Percentiles rank a stretch among this genome's conserved stretches.
phyloP scores from a whole-genome alignment of 2,329 filamentous ascomycete species.

The Hortaea sp. region DNA sequence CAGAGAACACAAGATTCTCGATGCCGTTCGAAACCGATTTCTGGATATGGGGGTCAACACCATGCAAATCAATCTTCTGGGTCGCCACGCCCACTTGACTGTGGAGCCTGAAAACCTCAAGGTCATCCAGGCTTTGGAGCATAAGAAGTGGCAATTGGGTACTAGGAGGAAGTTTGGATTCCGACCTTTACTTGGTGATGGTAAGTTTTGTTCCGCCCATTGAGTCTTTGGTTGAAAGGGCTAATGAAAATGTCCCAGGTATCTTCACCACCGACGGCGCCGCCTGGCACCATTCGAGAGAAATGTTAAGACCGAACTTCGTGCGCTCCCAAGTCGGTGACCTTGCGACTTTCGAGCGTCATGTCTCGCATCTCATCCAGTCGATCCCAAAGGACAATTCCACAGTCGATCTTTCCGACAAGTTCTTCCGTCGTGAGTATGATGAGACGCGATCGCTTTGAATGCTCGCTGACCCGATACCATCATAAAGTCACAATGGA shows the following conservation, averaged over 20 bases:
- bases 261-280: slow-evolving; percentile 38
- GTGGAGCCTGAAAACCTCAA: slow-evolving; percentile 41
- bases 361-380: slow-evolving; percentile 49
- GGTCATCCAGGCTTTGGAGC: slow-evolving; percentile 33
- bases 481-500: slow-evolving; percentile 48
- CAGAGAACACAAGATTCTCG: slow-evolving; percentile 28
- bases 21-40: slow-evolving; percentile 25
- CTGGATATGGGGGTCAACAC: slow-evolving; percentile 22
- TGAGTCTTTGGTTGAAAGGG: neutral
- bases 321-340: slow-evolving; percentile 43
- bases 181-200: slow-evolving; percentile 32
- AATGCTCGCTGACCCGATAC: too few species aligned
- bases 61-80: slow-evolving; percentile 30
- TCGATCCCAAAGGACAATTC: slow-evolving; percentile 45
- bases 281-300: slow-evolving; percentile 27
- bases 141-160: slow-evolving; percentile 38
- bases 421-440: slow-evolving; percentile 45
- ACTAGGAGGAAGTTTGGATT: slow-evolving; percentile 24
- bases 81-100: slow-evolving; percentile 28
- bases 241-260: slow-evolving; percentile 4
- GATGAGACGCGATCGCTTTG: too few species aligned
- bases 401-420: slow-evolving; percentile 47
- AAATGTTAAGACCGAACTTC: slow-evolving; percentile 46
- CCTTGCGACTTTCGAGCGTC: slow-evolving; percentile 48
- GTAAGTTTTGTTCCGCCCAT: slow-evolving; percentile 11